A percentile compares a stretch with the other conserved stretches of the same genome.
These are phyloP conservation scores for Citrus sp. DNA, from an alignment of 345 rosid genomes.

Conservation along the genomic window DNA sequence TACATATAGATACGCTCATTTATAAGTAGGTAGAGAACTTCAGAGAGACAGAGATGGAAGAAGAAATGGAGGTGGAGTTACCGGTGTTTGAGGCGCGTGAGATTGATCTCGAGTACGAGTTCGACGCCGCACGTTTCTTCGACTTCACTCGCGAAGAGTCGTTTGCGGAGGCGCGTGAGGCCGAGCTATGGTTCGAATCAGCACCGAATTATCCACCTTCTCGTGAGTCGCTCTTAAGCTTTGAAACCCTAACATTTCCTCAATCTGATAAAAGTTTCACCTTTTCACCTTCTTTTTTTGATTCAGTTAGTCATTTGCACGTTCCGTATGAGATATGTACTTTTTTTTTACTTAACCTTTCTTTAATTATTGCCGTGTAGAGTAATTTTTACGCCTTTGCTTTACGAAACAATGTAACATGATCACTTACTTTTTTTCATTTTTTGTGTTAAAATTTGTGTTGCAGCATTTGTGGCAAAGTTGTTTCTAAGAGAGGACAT, in stretches of 20 bases:
- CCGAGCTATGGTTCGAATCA: slow-evolving; percentile 79
- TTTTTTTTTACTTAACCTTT: not conserved
- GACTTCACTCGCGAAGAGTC: slow-evolving; percentile 78
- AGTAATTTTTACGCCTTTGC: not conserved
- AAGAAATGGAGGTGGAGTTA: slow-evolving; percentile 41
- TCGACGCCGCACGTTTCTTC: slow-evolving; percentile 73
- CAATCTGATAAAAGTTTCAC: not conserved
- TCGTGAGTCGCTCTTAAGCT: slow-evolving; percentile 52
- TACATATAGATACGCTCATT: not conserved
- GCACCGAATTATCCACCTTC: slow-evolving; percentile 79
- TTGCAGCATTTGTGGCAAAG: slow-evolving; percentile 57
- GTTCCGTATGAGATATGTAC: too few species aligned
- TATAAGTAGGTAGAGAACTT: not conserved
- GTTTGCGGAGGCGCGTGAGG: slow-evolving; percentile 47
- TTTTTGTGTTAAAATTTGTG: not conserved
- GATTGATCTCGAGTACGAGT: slow-evolving; percentile 85
- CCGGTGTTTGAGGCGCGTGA: slow-evolving; percentile 71
- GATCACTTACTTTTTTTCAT: not conserved
- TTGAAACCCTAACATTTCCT: slow-evolving; percentile 15
- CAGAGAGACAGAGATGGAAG: slow-evolving; percentile 28
- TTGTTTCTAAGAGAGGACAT: slow-evolving; percentile 44
- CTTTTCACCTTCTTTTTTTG: not conserved
- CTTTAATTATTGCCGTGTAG: not conserved
- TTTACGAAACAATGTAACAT: not conserved
- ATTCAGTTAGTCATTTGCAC: not conserved